Base-by-base conservation (phyloP, 1,284 basidiomycete species). In the Cryptococcus sp. region DNA sequence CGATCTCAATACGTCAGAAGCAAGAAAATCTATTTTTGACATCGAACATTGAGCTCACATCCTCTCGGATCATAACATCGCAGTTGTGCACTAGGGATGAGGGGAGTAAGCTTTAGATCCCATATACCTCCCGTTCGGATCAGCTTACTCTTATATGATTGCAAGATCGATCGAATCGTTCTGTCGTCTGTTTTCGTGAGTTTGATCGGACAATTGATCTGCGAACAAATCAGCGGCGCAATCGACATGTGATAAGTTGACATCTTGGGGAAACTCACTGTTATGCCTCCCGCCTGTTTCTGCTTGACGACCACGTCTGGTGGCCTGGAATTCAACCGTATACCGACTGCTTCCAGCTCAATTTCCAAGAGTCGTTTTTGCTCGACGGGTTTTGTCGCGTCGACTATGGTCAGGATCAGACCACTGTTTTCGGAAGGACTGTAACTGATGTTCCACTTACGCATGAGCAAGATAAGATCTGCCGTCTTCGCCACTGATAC, bases 51-150 rank as follows among this genome's bases (percentile, higher is more conserved):
- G 47, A 25, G 77, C 87, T 70, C 68, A 94, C 91, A 78, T 97
- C 93, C 82, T 97, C 93, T 69, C 93, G 85, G 66, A 97, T 91
- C 91, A 96, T 94, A 23, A 96, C 87, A 78, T 96, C 94, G 73
- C 91, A 93, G 71, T 95, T 96, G 78, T 96, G 93, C 51, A 95
- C 78, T 80, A 23, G 19, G 15, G 27, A 8, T 38, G 31, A 47
- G 2, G 17, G 17, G 41, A 44, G 54, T 64, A 44, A 66, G 56
- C 52, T 15, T 10, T 35, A 4, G 20, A 40, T 15, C 20, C 40
- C 3, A 25, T 17, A 54, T 20, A 22, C 38, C 22, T 80, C 22
- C 5, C 19, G 16, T 15, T 17, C 6, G 22, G 44, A 45, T 25
- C 19, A 38, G 59, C 78, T 56, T 51, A 80, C 78, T 80, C 83